phyloP scores from a whole-genome alignment of 352 stramenopile genomes.

The Pythium rhizo-oryzae region DNA sequence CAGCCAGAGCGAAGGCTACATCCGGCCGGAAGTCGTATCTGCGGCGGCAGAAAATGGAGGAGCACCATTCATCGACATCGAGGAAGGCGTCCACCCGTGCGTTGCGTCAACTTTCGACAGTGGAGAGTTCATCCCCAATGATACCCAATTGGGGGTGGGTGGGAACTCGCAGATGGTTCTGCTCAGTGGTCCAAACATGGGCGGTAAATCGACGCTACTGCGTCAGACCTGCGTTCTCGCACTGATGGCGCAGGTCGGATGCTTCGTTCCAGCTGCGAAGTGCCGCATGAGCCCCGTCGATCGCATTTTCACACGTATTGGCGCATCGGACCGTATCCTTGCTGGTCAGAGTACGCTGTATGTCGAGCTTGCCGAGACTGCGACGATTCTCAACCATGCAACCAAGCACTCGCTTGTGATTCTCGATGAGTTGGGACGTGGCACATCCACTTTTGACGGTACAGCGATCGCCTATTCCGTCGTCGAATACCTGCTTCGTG shows the following conservation, averaged over 20 bases:
- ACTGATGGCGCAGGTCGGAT: slow-evolving; percentile 99
- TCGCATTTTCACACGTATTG: slow-evolving; percentile 99
- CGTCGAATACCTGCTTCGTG: slow-evolving; percentile 91
- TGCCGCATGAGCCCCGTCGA: slow-evolving; percentile 97
- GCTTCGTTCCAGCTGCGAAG: slow-evolving; percentile 96
- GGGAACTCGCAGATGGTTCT: slow-evolving; percentile 83
- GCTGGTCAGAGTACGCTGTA: slow-evolving; percentile 99
- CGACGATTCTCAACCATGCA: slow-evolving; percentile 96
- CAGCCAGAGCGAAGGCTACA: slow-evolving; percentile 92
- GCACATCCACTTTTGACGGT: slow-evolving; percentile 99
- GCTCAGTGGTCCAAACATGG: slow-evolving; percentile 98
- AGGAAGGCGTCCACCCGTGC: slow-evolving; percentile 95
- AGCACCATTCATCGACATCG: slow-evolving; percentile 87
- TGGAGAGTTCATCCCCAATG: slow-evolving; percentile 97
- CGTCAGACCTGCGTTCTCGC: slow-evolving; percentile 98
- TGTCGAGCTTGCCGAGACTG: slow-evolving; percentile 98
- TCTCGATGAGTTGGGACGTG: slow-evolving; percentile 98
- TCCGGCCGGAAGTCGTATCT: slow-evolving; percentile 90
- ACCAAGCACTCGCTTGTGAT: slow-evolving; percentile 97
- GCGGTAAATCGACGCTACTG: slow-evolving; percentile 98
- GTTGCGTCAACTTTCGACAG: slow-evolving; percentile 82
- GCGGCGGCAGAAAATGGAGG: slow-evolving; percentile 46
- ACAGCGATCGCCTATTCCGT: slow-evolving; percentile 98
- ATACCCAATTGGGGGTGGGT: slow-evolving; percentile 89
- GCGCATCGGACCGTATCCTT: slow-evolving; percentile 98